These are phyloP conservation scores for Orbilia javanica DNA, from an alignment of 2,329 filamentous ascomycete genomes.

Conservation along the genomic window DNA sequence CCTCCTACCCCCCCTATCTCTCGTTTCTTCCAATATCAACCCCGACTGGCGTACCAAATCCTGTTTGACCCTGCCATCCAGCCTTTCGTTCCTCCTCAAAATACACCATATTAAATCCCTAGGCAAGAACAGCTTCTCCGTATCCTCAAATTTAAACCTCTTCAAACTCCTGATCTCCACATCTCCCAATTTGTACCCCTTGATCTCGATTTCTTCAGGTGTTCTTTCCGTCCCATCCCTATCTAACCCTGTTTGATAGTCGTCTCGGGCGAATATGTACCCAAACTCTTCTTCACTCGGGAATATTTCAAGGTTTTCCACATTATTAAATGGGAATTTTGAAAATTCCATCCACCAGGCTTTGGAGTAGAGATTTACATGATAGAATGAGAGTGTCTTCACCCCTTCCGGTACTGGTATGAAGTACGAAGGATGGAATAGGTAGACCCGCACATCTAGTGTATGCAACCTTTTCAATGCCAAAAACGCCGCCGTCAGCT, in stretches of 20 bases:
- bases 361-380: constrained; percentile 21
- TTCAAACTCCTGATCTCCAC: constrained; percentile 1
- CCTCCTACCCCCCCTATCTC: neutral
- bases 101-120: constrained; percentile 4
- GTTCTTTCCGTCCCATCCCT: neutral
- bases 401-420: neutral
- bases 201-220: constrained; percentile 1
- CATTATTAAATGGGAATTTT: constrained; percentile 1
- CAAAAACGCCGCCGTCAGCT: neutral
- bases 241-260: neutral
- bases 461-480: neutral
- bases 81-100: neutral
- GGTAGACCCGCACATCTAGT: neutral
- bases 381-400: neutral
- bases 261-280: constrained; percentile 7
- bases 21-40: neutral
- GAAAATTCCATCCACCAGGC: constrained; percentile 7
- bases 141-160: constrained; percentile 12
- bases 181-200: neutral
- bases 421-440: constrained; percentile 19
- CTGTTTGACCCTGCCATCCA: neutral
- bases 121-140: neutral
- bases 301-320: neutral
- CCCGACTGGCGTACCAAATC: constrained; percentile 1
- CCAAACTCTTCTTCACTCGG: constrained; percentile 10